These are phyloP conservation scores for Colletotrichum karsti DNA, from an alignment of 2,329 filamentous ascomycete species.

Conservation along the genomic window DNA sequence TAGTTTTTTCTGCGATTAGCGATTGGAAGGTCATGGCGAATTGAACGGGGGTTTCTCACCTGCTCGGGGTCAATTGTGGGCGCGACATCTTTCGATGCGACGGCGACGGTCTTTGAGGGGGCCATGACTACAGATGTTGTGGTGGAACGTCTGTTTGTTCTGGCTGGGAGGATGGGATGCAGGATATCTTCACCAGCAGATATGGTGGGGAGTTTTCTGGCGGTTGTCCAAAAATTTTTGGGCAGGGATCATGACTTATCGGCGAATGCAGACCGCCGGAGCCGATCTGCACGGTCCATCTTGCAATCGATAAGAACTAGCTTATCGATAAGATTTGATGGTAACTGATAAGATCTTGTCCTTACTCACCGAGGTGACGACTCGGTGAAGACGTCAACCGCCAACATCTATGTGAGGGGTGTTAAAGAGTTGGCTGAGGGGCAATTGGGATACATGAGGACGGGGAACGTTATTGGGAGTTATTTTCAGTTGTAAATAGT, in stretches of 20 bases:
- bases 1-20: slow-evolving; percentile 10
- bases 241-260: slow-evolving; percentile 21
- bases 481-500: too few species aligned
- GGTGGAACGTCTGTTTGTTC: background rate
- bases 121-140: slow-evolving; percentile 42
- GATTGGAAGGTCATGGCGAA: background rate
- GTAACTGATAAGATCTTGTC: background rate
- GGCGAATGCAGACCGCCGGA: slow-evolving; percentile 23
- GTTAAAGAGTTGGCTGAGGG: too few species aligned
- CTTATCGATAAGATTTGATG: background rate
- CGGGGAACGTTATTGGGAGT: too few species aligned
- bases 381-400: background rate
- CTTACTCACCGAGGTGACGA: background rate
- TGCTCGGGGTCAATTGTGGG: slow-evolving; percentile 50
- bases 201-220: slow-evolving; percentile 27
- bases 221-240: slow-evolving; percentile 29
- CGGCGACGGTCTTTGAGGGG: slow-evolving; percentile 49
- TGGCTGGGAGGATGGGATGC: slow-evolving; percentile 9
- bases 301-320: background rate
- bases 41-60: slow-evolving; percentile 36
- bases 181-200: background rate
- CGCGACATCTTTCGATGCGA: slow-evolving; percentile 37
- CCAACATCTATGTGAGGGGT: too few species aligned
- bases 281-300: slow-evolving; percentile 21
- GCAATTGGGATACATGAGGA: too few species aligned